Conservation (phyloP, 371 early-diverging fungal species). For the Mortierella sp. region DNA sequence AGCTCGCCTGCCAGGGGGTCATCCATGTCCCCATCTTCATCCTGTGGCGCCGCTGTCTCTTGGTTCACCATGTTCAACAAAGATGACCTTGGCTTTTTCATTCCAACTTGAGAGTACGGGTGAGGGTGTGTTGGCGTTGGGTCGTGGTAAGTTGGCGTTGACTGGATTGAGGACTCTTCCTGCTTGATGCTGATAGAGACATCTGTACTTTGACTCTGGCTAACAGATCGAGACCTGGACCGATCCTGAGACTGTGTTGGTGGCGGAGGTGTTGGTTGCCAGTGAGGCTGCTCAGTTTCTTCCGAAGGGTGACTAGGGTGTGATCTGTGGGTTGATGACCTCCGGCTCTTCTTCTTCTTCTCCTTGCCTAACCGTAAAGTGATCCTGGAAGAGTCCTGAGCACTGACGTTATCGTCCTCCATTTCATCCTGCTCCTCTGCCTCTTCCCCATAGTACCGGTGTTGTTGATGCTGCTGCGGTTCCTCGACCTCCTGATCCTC, state of each 20-base stretch:
- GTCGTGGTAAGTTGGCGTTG: background rate
- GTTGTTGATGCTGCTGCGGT: background rate
- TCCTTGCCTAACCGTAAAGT: constrained; percentile 25
- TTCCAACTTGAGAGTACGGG: constrained; percentile 20
- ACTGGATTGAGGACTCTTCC: constrained; percentile 18
- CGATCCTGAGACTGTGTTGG: constrained; percentile 9
- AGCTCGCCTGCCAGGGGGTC: constrained; percentile 57
- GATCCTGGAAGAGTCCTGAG: constrained; percentile 19
- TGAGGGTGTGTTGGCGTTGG: background rate
- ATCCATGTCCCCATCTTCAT: constrained; percentile 25
- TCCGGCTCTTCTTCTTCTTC: constrained; percentile 8
- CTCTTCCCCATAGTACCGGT: background rate
- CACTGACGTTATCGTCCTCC: constrained; percentile 8
- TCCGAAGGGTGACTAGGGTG: constrained; percentile 15
- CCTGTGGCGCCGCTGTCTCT: constrained; percentile 9
- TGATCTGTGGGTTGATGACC: constrained; percentile 13
- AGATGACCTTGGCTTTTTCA: constrained; percentile 35
- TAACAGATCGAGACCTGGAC: constrained; percentile 29
- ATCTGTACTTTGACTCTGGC: constrained; percentile 9
- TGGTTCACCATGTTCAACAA: constrained; percentile 16
- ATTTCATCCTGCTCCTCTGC: constrained; percentile 8
- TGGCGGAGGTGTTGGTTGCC: background rate
- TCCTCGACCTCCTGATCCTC: constrained; percentile 2
- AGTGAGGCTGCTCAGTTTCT: background rate
- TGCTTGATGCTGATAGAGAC: constrained; percentile 26